Conservation (phyloP, 768 basidiomycete species). For the Boletus patriciae region DNA sequence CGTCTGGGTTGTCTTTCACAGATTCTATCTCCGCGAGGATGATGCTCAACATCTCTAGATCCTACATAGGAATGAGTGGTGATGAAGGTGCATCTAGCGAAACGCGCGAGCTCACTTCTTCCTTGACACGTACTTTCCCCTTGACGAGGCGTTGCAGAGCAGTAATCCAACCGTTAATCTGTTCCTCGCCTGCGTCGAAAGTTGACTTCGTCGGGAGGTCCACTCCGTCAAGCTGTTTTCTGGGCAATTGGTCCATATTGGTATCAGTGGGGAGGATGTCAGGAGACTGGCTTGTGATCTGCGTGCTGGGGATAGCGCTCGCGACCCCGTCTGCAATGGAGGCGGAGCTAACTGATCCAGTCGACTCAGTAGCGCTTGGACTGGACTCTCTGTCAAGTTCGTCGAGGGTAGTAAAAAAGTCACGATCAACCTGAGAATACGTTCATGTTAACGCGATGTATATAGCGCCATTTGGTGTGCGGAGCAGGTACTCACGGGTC, state of each 20-base stretch:
- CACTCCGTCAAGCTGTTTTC: not conserved
- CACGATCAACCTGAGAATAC: conserved; percentile 13
- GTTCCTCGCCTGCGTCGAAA: conserved; percentile 1
- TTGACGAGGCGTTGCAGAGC: conserved; percentile 34
- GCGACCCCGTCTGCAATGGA: conserved; percentile 1
- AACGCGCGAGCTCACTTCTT: conserved; percentile 16
- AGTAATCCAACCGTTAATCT: conserved; percentile 18
- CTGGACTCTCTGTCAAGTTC: conserved; percentile 8
- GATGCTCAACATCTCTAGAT: conserved; percentile 28
- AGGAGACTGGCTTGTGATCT: conserved; percentile 21
- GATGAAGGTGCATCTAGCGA: not conserved
- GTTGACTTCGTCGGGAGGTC: not conserved
- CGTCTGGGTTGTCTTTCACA: conserved; percentile 12
- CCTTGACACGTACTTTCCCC: conserved; percentile 24
- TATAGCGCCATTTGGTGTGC: not conserved
- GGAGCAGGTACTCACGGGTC: conserved; percentile 13
- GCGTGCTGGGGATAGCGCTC: conserved; percentile 16
- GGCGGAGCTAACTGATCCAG: not conserved
- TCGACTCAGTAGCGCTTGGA: conserved; percentile 1
- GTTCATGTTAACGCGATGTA: not conserved
- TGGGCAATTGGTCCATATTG: not conserved
- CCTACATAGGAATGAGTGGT: conserved; percentile 14
- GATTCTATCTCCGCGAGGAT: conserved; percentile 34
- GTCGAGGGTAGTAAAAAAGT: conserved; percentile 7
- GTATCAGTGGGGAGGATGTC: not conserved